A percentile compares a stretch with the other conserved stretches of the same genome.
Evolutionary conservation across 805 yeast genomes (phyloP).

Genomic region (Yarrowia bubula): DNA sequence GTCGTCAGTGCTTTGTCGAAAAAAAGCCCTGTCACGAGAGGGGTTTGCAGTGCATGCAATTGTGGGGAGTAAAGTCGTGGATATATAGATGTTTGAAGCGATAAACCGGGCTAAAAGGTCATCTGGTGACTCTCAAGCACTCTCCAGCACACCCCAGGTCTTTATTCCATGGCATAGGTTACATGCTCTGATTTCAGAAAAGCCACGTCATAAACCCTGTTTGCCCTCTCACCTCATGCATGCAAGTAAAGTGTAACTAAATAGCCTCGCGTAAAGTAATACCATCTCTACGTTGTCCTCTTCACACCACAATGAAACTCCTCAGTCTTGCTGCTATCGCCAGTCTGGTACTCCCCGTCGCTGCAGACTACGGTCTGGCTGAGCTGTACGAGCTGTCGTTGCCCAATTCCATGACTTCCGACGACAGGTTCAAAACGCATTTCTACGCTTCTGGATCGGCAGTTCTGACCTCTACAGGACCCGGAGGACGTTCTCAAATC

Average conservation of each 20-base stretch:
- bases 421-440: slow-evolving; percentile 7
- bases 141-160: not conserved
- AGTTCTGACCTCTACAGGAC: not conserved
- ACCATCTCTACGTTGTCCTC: not conserved
- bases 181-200: not conserved
- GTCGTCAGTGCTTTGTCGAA: no score
- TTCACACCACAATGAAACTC: slow-evolving; percentile 2
- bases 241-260: slow-evolving; percentile 2
- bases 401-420: not conserved
- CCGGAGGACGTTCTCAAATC: slow-evolving; percentile 10
- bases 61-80: no score
- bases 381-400: slow-evolving; percentile 16
- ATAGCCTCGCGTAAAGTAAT: not conserved
- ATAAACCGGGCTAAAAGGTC: no score
- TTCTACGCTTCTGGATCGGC: slow-evolving; percentile 19
- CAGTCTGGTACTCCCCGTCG: not conserved
- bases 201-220: slow-evolving; percentile 3
- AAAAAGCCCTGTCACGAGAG: no score
- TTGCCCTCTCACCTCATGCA: not conserved
- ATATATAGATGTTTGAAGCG: no score
- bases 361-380: not conserved
- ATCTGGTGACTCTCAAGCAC: not conserved
- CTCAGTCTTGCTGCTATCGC: not conserved
- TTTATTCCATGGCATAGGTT: not conserved
- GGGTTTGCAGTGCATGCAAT: no score